A percentile compares a stretch with the other conserved stretches of the same genome.
phyloP scores from a whole-genome alignment of 148 eudicot genomes.

The Vaccinium corymbosum region DNA sequence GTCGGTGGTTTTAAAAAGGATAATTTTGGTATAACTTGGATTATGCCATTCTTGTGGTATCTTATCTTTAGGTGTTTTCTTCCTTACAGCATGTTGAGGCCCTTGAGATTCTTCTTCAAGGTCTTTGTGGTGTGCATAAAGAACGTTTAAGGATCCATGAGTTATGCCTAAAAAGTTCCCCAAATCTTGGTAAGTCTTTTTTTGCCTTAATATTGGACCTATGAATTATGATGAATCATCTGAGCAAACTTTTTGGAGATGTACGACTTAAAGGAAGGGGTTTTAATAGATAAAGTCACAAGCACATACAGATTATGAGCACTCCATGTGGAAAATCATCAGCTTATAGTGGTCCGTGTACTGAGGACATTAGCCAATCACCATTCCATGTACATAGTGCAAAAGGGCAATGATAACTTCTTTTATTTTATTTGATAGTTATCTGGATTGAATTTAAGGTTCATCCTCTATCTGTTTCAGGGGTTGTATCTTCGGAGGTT shows the following conservation, averaged over 20 bases:
- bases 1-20: background rate
- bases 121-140: constrained; percentile 77
- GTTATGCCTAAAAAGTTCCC: constrained; percentile 74
- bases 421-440: background rate
- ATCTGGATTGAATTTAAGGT: background rate
- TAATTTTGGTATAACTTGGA: background rate
- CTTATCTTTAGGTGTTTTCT: background rate
- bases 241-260: background rate
- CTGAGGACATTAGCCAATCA: background rate
- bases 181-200: constrained; percentile 60
- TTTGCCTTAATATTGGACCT: background rate
- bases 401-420: background rate
- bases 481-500: constrained; percentile 73
- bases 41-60: background rate
- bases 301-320: background rate
- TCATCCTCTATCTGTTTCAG: constrained; percentile 29
- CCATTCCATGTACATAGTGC: no score
- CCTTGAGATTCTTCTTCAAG: constrained; percentile 90
- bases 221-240: background rate
- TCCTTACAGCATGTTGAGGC: constrained; percentile 89
- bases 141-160: constrained; percentile 78
- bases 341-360: background rate
- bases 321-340: background rate
- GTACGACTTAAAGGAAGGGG: background rate
- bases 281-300: background rate